These are phyloP conservation scores for Apocynum venetum DNA, from an alignment of 257 asterid species.

Conservation along the genomic window DNA sequence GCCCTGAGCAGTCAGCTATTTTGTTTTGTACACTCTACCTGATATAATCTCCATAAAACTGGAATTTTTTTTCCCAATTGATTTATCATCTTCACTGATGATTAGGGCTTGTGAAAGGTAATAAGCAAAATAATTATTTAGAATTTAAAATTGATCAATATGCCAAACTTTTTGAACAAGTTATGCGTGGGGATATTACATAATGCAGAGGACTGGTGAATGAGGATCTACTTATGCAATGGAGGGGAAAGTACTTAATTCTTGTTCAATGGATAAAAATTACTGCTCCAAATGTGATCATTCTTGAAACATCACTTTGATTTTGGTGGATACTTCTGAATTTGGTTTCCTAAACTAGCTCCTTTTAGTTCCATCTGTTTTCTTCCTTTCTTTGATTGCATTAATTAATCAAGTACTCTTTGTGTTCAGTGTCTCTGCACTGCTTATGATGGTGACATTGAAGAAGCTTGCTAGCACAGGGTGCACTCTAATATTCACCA, in stretches of 20 bases:
- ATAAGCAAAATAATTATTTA: not conserved
- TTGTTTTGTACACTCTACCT: not conserved
- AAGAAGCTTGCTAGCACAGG: slow-evolving; percentile 98
- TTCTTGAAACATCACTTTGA: not conserved
- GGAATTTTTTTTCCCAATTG: not conserved
- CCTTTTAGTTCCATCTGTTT: not conserved
- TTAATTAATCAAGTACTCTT: slow-evolving; percentile 7
- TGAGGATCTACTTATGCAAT: not conserved
- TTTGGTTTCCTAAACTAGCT: not conserved
- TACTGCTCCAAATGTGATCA: not conserved
- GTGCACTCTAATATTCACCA: slow-evolving; percentile 91
- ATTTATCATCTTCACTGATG: not conserved
- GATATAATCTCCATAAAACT: not conserved
- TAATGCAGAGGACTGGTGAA: not conserved
- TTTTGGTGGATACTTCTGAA: not conserved
- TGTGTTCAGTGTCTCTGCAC: slow-evolving; percentile 81
- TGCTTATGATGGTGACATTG: slow-evolving; percentile 96
- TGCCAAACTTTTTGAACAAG: not conserved
- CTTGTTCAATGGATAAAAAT: not conserved
- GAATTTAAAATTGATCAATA: not conserved
- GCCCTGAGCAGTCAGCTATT: too few species aligned
- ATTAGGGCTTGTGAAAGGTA: not conserved
- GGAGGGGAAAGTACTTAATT: not conserved
- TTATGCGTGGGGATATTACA: not conserved
- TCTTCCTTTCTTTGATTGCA: slow-evolving; percentile 2